Evolutionary conservation across 140 eudicot genomes (phyloP), one percentile per base, ranked within the genome.

Genomic region (Cichorium intybus): DNA sequence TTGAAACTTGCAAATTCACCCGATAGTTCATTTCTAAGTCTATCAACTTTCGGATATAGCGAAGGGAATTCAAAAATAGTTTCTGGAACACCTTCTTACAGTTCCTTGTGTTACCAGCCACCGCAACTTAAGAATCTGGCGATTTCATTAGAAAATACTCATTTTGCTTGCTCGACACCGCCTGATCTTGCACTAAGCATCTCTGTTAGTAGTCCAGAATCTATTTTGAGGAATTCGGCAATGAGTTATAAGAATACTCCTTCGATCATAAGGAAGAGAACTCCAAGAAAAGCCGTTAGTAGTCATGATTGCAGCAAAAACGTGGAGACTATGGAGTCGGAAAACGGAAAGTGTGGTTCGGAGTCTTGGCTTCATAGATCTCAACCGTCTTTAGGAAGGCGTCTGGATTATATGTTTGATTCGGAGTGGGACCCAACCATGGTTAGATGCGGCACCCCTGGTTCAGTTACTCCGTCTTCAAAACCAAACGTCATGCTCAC

Each of bases 241-340:
- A 17, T 72, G 84, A 81, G 91, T 50, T 90, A 86, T 59, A 82
- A 69, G 79, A 84, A 80, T 48, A 85, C 95, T 7, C 97, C 97
- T 41, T 84, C 95, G 6, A 86, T 90, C 5, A 86, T 86, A 66
- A 79, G 95, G 62, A 90, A 71, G 79, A 69, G 84, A 65, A 52
- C 75, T 69, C 81, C 75, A 11, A 74, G 68, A 75, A 76, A 69
- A 52, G 47, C 58, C 10, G 80, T 68, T 28, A 58, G 56, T 62
- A 45, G 68, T 33, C 41, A 59, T 45, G 70, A 77, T 18, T 69
- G 52, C 18, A 63, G 62, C 68, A 39, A 69, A 56, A 77, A 63
- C 54, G 54, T 39, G 21, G 60, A 78, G 24, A 55, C 60, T 54
- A 7, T 74, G 39, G 77, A 60, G 15, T 53, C 64, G 39, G 55